Evolutionary conservation across 176 grass and related monocot genomes (phyloP).

Genomic region (Avena insularis): DNA sequence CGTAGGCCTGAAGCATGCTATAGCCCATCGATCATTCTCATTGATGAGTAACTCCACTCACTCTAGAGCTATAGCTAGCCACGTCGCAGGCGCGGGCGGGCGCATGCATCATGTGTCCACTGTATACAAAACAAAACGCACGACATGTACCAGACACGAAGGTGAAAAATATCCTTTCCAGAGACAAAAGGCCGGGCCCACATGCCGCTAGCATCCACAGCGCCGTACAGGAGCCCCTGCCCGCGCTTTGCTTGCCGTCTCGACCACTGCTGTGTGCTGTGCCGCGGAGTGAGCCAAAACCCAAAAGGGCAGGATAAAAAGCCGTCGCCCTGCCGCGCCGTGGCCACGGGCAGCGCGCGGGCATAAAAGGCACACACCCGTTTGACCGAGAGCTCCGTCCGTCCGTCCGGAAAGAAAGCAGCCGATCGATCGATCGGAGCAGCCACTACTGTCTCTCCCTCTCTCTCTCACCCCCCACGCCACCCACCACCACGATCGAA

Average conservation of each 20-base stretch:
- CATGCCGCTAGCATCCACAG: constrained; percentile 32
- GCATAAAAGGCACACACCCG: constrained; percentile 64
- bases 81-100: background rate
- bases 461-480: background rate
- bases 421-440: constrained; percentile 27
- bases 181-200: constrained; percentile 29
- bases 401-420: background rate
- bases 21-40: constrained; percentile 15
- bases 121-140: background rate
- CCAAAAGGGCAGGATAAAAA: constrained; percentile 62
- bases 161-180: constrained; percentile 19
- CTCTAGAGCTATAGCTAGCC: background rate
- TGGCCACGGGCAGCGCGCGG: constrained; percentile 41
- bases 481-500: constrained; percentile 30
- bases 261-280: constrained; percentile 44
- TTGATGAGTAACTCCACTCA: constrained; percentile 18
- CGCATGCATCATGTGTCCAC: constrained; percentile 21
- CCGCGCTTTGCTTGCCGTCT: constrained; percentile 31
- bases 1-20: constrained; percentile 28
- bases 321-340: constrained; percentile 39
- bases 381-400: constrained; percentile 59
- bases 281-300: constrained; percentile 41
- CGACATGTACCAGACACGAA: constrained; percentile 35
- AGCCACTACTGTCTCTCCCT: background rate
- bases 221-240: constrained; percentile 47